phyloP scores from a whole-genome alignment of 371 early-diverging fungal species.

The Entomophthora muscae region DNA sequence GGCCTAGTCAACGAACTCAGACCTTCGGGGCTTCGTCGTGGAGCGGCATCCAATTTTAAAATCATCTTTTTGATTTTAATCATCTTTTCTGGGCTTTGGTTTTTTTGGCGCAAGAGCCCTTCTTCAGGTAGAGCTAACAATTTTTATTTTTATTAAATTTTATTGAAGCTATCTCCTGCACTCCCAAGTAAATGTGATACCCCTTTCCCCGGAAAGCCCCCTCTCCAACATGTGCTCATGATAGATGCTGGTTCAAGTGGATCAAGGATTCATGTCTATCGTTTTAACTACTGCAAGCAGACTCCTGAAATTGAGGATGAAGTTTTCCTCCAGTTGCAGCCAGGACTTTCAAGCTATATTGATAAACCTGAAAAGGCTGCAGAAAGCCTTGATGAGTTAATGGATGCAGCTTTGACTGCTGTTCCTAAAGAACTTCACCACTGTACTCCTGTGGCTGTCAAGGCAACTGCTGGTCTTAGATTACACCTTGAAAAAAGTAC shows the following conservation, averaged over 20 bases:
- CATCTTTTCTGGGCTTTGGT: neutral
- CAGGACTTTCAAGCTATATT: conserved; percentile 62
- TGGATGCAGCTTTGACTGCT: conserved; percentile 49
- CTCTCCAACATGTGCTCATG: conserved; percentile 51
- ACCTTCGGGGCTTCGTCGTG: neutral
- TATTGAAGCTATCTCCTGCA: no score
- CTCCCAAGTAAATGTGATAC: conserved; percentile 37
- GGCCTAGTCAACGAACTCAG: neutral
- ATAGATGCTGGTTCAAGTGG: conserved; percentile 97
- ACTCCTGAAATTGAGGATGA: conserved; percentile 56
- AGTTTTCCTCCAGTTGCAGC: conserved; percentile 65
- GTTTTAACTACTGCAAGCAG: conserved; percentile 64
- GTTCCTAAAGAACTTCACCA: conserved; percentile 51
- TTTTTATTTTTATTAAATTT: no score
- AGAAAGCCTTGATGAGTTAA: conserved; percentile 50
- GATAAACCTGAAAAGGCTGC: conserved; percentile 62
- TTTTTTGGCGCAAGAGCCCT: neutral
- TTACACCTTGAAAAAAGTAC: conserved; percentile 42
- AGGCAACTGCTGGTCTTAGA: conserved; percentile 91
- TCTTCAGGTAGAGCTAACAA: neutral
- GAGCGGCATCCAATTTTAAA: neutral
- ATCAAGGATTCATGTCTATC: conserved; percentile 89
- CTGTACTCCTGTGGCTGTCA: conserved; percentile 85
- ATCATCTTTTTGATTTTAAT: neutral
- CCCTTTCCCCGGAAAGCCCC: conserved; percentile 31